Percentiles rank a stretch among this genome's conserved stretches.
These are phyloP conservation scores for Cyclocybe cylindracea DNA, from an alignment of 768 basidiomycete genomes.

Conservation along the genomic window DNA sequence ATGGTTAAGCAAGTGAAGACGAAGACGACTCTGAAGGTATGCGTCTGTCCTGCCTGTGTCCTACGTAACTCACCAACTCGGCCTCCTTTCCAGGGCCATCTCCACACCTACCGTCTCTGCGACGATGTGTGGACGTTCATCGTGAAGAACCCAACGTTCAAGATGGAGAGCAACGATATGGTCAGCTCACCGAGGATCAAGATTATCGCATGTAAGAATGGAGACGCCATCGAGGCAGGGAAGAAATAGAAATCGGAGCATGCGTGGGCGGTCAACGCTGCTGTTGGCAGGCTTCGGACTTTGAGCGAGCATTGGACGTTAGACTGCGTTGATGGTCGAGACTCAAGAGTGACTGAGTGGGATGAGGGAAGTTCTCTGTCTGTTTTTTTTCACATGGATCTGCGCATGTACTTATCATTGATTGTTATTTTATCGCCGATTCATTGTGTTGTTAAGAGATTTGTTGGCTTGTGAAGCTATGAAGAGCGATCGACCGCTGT, in stretches of 20 bases:
- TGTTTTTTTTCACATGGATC: too few species aligned
- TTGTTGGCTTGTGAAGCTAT: too few species aligned
- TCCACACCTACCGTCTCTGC: conserved; percentile 89
- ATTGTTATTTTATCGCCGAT: too few species aligned
- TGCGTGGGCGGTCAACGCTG: background rate
- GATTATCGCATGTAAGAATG: conserved; percentile 98
- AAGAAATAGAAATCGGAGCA: conserved; percentile 56
- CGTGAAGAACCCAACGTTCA: conserved; percentile 89
- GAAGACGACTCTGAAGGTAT: conserved; percentile 90
- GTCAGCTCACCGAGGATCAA: conserved; percentile 81
- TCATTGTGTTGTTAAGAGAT: too few species aligned
- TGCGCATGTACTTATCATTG: too few species aligned
- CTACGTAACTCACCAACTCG: background rate
- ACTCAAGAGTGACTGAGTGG: too few species aligned
- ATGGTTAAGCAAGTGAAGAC: conserved; percentile 93
- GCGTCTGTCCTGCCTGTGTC: conserved; percentile 8
- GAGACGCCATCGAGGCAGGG: conserved; percentile 79
- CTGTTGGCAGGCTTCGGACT: too few species aligned
- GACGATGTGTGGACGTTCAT: conserved; percentile 99
- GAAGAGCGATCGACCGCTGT: too few species aligned
- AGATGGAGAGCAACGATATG: conserved; percentile 90
- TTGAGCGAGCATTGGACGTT: too few species aligned
- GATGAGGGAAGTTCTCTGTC: too few species aligned
- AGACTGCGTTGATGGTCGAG: too few species aligned
- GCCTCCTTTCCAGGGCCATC: conserved; percentile 70